Conservation (phyloP, 2,329 filamentous ascomycete species). For the Colletotrichum limetticola region DNA sequence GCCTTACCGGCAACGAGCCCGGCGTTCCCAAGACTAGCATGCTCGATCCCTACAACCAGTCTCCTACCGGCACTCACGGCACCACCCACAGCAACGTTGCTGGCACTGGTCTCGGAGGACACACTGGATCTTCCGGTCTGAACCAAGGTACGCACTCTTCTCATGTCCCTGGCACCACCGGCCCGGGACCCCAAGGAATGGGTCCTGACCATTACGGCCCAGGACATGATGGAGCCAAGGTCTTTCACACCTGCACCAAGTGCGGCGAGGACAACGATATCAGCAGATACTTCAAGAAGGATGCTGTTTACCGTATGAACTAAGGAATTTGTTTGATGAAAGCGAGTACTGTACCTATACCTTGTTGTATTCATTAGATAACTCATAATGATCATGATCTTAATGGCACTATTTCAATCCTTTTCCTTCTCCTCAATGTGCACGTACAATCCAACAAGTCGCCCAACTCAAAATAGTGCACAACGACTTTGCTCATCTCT, state of each 20-base stretch:
- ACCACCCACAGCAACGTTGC: not conserved
- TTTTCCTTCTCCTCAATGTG: no score
- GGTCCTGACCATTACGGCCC: conserved; percentile 36
- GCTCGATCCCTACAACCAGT: conserved; percentile 33
- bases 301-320: conserved; percentile 34
- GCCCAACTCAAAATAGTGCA: no score
- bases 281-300: conserved; percentile 37
- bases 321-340: not conserved
- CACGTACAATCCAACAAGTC: no score
- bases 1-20: conserved; percentile 8
- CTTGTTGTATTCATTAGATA: conserved; percentile 13
- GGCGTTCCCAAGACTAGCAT: conserved; percentile 30
- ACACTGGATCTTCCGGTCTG: conserved; percentile 16
- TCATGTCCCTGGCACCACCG: conserved; percentile 18
- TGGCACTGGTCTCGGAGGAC: conserved; percentile 11
- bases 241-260: conserved; percentile 31
- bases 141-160: conserved; percentile 18
- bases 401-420: not conserved
- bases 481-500: no score
- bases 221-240: conserved; percentile 35
- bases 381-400: conserved; percentile 19
- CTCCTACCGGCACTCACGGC: not conserved
- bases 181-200: conserved; percentile 2
- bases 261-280: conserved; percentile 37
- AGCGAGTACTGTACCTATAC: conserved; percentile 13